A percentile compares a stretch with the other conserved stretches of the same genome.
Evolutionary conservation across 208 protist genomes (phyloP).

Genomic region (Wallacemonas sp.): DNA sequence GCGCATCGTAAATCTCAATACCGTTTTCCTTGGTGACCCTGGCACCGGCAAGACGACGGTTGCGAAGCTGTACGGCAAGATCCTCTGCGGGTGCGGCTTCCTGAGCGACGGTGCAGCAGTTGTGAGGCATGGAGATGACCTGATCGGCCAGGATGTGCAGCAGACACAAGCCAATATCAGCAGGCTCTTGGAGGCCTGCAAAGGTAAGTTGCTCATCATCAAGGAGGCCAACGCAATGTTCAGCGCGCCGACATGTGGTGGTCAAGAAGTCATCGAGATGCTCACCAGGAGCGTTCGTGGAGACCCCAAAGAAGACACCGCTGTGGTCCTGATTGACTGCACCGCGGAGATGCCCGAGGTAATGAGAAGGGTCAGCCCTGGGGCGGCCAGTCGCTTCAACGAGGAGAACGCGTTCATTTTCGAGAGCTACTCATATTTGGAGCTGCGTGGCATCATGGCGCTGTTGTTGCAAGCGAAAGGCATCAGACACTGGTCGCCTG

Average conservation of each 20-base stretch:
- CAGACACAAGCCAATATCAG: neutral
- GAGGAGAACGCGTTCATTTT: no score
- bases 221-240: neutral
- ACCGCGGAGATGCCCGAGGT: neutral
- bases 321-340: neutral
- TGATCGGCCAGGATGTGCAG: neutral
- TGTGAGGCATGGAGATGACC: neutral
- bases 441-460: no score
- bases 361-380: no score
- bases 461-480: no score
- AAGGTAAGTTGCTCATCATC: neutral
- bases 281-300: neutral
- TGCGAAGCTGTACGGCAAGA: neutral
- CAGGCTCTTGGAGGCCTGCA: neutral
- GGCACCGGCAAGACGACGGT: neutral
- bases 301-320: neutral
- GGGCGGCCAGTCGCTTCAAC: no score
- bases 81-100: neutral
- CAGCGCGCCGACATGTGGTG: neutral
- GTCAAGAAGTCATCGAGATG: neutral
- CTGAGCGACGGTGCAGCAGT: neutral
- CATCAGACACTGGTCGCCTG: no score
- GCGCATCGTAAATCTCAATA: neutral
- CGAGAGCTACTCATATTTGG: no score
- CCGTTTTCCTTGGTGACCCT: neutral